phyloP scores from a whole-genome alignment of 306 rosid genomes.

The Arachis hypogaea region DNA sequence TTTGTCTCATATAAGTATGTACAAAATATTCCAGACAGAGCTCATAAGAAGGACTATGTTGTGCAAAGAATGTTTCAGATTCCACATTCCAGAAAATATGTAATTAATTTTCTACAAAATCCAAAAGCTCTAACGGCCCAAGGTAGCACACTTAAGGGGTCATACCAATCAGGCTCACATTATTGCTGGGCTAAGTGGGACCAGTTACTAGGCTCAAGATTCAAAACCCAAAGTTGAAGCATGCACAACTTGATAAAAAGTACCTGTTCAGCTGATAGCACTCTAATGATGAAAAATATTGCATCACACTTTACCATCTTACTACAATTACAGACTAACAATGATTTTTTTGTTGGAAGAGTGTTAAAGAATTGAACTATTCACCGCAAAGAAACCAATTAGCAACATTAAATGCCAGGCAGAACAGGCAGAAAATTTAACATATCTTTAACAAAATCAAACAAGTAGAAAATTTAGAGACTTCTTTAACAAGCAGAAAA shows the following conservation, averaged over 20 bases:
- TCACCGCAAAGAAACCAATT: too few species aligned
- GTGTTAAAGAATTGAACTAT: too few species aligned
- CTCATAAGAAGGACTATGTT: not conserved
- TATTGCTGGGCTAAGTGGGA: not conserved
- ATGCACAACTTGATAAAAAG: not conserved
- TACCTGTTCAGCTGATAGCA: too few species aligned
- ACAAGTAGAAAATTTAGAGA: too few species aligned
- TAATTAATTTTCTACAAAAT: not conserved
- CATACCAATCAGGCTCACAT: not conserved
- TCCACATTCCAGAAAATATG: not conserved
- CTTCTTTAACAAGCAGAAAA: too few species aligned
- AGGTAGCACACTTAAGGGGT: not conserved
- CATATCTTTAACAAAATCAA: too few species aligned
- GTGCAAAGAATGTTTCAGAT: not conserved
- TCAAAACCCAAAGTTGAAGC: not conserved
- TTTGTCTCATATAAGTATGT: not conserved
- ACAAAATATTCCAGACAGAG: constrained; percentile 6
- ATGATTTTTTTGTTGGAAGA: too few species aligned
- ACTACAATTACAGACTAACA: too few species aligned
- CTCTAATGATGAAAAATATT: too few species aligned
- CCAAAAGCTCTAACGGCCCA: not conserved
- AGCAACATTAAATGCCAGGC: too few species aligned
- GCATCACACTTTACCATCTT: too few species aligned
- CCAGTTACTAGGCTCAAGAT: not conserved
- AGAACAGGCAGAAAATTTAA: too few species aligned